Evolutionary conservation across 2,329 filamentous ascomycete genomes (phyloP), one percentile per base, ranked within the genome.

Genomic region (Salinomyces thailandicus): DNA sequence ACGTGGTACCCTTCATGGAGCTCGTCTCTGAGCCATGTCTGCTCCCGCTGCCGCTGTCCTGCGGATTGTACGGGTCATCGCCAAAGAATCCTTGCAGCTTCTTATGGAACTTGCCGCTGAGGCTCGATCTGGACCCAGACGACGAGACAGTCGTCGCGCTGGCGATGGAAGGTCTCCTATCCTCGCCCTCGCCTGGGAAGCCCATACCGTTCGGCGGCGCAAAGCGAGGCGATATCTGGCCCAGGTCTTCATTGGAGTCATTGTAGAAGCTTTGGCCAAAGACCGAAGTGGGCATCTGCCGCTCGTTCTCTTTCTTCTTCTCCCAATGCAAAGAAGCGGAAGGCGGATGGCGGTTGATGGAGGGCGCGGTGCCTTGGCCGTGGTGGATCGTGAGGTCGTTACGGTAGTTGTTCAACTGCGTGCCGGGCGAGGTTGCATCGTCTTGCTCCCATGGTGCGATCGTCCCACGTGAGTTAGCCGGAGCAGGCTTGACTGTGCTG

Each of bases 61-160:
- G 28, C 24, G 73, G 76, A 4, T 26, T 26, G 22, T 26, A 59
- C 83, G 85, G 55, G 22, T 94, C 87, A 51, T 95, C 89, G 31
- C 89, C 87, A 62, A 95, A 93, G 58, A 95, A 89, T 28, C 81
- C 84, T 55, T 91, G 84, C 45, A 94, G 69, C 62, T 89, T 91
- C 62, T 87, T 89, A 61, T 87, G 86, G 36, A 51, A 46, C 39
- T 81, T 73, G 35, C 82, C 77, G 49, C 79, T 77, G 41, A 81
- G 71, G 42, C 76, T 79, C 44, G 77, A 73, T 62, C 79, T 80
- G 28, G 89, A 93, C 20, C 84, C 83, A 47, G 83, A 75, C 54
- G 89, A 93, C 61, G 87, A 91, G 39, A 84, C 76, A 4, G 81
- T 93, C 11, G 81, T 86, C 45, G 87, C 78, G 60, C 87, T 95